Evolutionary conservation across 1,284 basidiomycete genomes (phyloP), one percentile per base, ranked within the genome.

Genomic region (Leccinum subrobustum): DNA sequence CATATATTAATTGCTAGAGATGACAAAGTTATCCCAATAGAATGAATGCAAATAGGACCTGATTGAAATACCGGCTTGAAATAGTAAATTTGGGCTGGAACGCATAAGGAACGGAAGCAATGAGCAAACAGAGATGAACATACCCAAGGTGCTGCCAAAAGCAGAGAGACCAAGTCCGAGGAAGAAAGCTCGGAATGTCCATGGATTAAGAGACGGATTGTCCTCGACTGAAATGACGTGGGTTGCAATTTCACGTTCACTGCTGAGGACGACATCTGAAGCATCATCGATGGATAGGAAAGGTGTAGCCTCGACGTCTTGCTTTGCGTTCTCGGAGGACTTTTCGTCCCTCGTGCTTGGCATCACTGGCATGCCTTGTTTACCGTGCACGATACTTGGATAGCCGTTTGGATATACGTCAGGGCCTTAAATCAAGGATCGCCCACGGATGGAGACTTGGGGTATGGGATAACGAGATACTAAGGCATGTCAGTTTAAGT

Each of bases 121-220:
- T 5, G 7, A n/a, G 12, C 9, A 25, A 23, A 14, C 4, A 9
- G 14, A 29, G 2, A 52, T 12, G 4, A 44, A 56, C 61, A 60
- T 47, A 72, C 68, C 78, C 51, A 84, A 68, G 31, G 81, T 83
- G 29, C 85, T 3, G 23, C 85, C 84, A 60, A 91, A 85, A 4
- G 82, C 79, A 23, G 84, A 83, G 4, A 88, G 77, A 9, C 84
- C 83, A 52, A 85, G 65, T 11, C 87, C 85, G n/a, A 88, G 75
- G 65, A 88, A 77, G 60, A 85, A 78, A 2, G 80, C 75, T 4
- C 86, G 78, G 61, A 88, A 77, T 0, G 87, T 88, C 76, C 83
- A 82, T 4, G 81, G 81, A 39, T 81, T 85, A 37, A 85, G 75
- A 0, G 76, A 73, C 0, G 83, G 81, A 63, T 88, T 83, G 62